Evolutionary conservation across 768 basidiomycete species (phyloP).

Genomic region (Kondoa subrosea): DNA sequence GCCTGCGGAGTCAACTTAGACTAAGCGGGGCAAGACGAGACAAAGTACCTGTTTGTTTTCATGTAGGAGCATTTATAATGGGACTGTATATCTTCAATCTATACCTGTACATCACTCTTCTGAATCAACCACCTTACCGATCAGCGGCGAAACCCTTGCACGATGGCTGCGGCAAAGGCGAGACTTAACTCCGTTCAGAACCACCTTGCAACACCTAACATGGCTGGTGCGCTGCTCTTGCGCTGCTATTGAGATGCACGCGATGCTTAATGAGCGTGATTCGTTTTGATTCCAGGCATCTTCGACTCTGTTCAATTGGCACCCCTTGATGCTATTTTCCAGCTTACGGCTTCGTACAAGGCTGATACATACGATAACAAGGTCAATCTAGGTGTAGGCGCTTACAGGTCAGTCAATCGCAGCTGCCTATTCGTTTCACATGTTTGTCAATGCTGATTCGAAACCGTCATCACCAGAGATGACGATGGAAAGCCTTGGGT

Average conservation of each 20-base stretch:
- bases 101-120: too few species aligned
- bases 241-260: background rate
- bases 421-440: too few species aligned
- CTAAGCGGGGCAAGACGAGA: too few species aligned
- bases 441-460: background rate
- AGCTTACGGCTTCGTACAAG: conserved; percentile 84
- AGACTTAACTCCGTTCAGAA: background rate
- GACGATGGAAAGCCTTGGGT: conserved; percentile 89
- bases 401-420: conserved; percentile 42
- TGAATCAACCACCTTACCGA: background rate
- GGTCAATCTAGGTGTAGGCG: conserved; percentile 95
- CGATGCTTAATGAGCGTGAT: background rate
- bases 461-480: conserved; percentile 40
- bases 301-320: conserved; percentile 22
- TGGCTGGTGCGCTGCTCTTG: background rate
- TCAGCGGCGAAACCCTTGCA: background rate
- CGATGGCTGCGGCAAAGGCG: too few species aligned
- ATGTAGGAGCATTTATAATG: too few species aligned
- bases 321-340: conserved; percentile 30
- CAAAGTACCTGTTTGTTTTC: too few species aligned
- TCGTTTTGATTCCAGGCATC: background rate
- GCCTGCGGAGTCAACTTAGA: too few species aligned
- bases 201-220: background rate
- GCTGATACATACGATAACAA: conserved; percentile 80
- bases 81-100: too few species aligned